Evolutionary conservation across 1,139 yeast genomes (phyloP).

Genomic region (Candida sp.): DNA sequence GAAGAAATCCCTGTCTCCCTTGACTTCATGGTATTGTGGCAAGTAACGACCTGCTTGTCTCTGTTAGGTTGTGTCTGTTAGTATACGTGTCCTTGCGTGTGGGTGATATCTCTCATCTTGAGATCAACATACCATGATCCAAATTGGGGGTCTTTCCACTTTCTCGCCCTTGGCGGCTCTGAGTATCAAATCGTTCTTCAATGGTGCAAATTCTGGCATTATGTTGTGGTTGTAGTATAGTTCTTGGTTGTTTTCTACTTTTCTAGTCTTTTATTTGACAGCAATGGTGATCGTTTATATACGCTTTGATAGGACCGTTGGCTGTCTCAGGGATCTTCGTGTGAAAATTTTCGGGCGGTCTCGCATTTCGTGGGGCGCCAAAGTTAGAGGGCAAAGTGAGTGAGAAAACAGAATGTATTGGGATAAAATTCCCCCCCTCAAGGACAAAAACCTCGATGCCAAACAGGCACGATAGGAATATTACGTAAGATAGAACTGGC

Average conservation of each 20-base stretch:
- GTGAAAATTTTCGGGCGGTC: neutral
- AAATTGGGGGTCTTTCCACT: slow-evolving; percentile 97
- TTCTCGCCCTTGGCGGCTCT: slow-evolving; percentile 83
- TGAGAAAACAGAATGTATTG: neutral
- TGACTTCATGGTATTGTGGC: slow-evolving; percentile 91
- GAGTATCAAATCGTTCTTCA: slow-evolving; percentile 87
- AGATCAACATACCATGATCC: slow-evolving; percentile 79
- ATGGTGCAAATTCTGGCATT: slow-evolving; percentile 58
- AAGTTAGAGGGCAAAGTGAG: neutral
- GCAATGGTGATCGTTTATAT: neutral
- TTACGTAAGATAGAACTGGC: too few species aligned
- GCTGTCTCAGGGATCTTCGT: neutral
- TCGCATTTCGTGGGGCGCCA: neutral
- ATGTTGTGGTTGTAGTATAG: neutral
- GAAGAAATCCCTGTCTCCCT: slow-evolving; percentile 87
- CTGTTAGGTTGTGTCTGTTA: slow-evolving; percentile 25
- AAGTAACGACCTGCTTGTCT: slow-evolving; percentile 90
- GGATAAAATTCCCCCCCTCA: neutral
- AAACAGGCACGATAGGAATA: too few species aligned
- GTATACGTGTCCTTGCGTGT: slow-evolving; percentile 1
- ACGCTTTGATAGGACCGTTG: neutral
- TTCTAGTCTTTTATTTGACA: neutral
- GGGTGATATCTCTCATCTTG: neutral
- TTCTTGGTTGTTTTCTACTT: neutral
- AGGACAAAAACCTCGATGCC: too few species aligned